Evolutionary conservation across 2,329 filamentous ascomycete species (phyloP), one percentile per base, ranked within the genome.

Genomic region (Colletotrichum endophyticum): DNA sequence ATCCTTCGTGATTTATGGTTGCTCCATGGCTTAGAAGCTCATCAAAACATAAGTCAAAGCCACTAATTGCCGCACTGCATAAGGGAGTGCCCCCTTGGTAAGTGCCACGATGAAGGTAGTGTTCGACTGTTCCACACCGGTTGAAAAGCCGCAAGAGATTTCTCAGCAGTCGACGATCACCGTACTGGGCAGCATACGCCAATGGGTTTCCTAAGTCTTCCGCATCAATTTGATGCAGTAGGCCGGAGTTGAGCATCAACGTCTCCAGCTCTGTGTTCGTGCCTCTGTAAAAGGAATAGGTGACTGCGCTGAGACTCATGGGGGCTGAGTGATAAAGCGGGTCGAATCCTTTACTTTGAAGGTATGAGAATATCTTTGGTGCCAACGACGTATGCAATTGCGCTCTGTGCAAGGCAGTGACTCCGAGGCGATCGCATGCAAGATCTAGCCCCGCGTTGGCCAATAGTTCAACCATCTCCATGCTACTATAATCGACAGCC

Each of bases 41-140:
- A 0, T 13, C 49, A 2, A 56, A 1, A 6, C 12, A 56, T 5
- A 5, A 2, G 5, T 3, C 22, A 2, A 4, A 25, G 49, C 19
- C 49, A 1, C 3, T 6, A 4, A 6, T 0, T 22, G 49, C 22
- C 7, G 49, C 49, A 2, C 0, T 25, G 3, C 49, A 56, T 22
- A 27, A 8, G 6, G 22, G 49, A 4, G 6, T 1, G 1, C 8
- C 6, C 0, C 8, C 16, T 1, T 19, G 2, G 3, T 3, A 44
- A 0, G 8, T 1, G 1, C 16, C 36, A 5, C 49, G 49, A 1
- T 56, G 0, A 1, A 56, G n/a, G 2, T 22, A 15, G 6, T 16
- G 0, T 1, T 56, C 22, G 1, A 56, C 2, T 6, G 4, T 27
- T 4, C 25, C n/a, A 1, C 25, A 15, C 4, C 22, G n/a, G 6